Base-by-base conservation (phyloP, 2,329 filamentous ascomycete genomes). In the Calonectria hongkongensis region DNA sequence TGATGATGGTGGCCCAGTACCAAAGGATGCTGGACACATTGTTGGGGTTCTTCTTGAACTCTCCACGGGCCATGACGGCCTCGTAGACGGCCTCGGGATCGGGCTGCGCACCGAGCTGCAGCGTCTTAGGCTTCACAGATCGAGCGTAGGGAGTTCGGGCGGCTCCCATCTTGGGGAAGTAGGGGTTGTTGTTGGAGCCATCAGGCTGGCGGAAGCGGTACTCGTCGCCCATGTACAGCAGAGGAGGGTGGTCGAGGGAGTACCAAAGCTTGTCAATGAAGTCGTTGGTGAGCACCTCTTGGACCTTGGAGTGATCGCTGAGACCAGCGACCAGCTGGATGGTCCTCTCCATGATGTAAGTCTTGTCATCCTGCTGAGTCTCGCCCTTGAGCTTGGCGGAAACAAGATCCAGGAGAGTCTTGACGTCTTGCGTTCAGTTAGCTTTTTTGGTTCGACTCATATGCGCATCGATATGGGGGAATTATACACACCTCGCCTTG, bases 1-100 rank as follows among this genome's bases (percentile, higher is more conserved):
- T 94, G 73, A 94, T 91, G 68, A 95, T 90, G 25, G 92, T 93
- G 0, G 93, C 93, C 91, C 91, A 93, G 80, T 94, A 92, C 87
- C 92, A 94, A 54, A 94, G 85, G 10, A 94, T 86, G 75, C 91
- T 93, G 1, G 93, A 95, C 1, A 94, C 90, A 45, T 93, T 93
- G 82, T 94, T 94, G 0, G 92, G 92, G 73, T 94, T 92, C 78
- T 87, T 87, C 72, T 85, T 87, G 80, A 89, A 90, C 9, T 86
- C 81, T 10, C 81, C 78, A 71, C 80, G 85, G 73, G 79, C 89
- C 89, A 93, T 92, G 65, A 93, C 83, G 5, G 88, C 86, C 77
- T 94, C 92, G 64, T 91, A 94, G 16, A 94, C 86, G 2, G 89
- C 82, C 7, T 85, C 87, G 0, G 94, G 92, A 77, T 95, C 93